A percentile compares a stretch with the other conserved stretches of the same genome.
Conservation (phyloP, 129 eudicot genomes). For the Pittosporum tobira region DNA sequence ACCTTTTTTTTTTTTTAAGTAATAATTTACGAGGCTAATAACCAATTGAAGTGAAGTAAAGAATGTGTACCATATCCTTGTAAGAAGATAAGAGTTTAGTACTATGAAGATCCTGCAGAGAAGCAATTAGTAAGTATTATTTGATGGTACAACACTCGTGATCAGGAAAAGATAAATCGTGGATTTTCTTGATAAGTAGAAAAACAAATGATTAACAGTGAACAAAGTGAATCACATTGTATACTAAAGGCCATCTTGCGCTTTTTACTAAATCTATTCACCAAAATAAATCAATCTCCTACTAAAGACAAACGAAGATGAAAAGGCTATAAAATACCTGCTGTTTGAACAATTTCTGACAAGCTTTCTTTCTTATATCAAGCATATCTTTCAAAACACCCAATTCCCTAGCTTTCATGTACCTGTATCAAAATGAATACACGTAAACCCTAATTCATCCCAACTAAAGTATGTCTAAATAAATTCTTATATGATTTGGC, state of each 20-base stretch:
- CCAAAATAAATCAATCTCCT: too few relatives aligned
- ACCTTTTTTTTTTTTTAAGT: too few relatives aligned
- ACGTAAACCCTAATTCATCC: slow-evolving; percentile 1
- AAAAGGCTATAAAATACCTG: slow-evolving; percentile 35
- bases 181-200: not conserved
- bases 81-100: slow-evolving; percentile 57
- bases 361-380: slow-evolving; percentile 51
- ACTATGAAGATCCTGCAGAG: slow-evolving; percentile 45
- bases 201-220: not conserved
- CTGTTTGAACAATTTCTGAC: slow-evolving; percentile 54
- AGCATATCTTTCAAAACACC: slow-evolving; percentile 83
- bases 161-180: too few relatives aligned
- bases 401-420: slow-evolving; percentile 67
- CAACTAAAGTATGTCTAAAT: not conserved
- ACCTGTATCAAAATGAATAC: slow-evolving; percentile 31
- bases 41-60: not conserved
- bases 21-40: not conserved
- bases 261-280: too few relatives aligned
- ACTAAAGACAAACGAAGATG: too few relatives aligned
- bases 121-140: not conserved
- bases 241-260: not conserved
- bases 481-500: not conserved
- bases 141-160: too few relatives aligned
- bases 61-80: slow-evolving; percentile 61
- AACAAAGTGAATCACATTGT: not conserved